phyloP scores from a whole-genome alignment of 2,329 filamentous ascomycete genomes.

The Metarhizium album region DNA sequence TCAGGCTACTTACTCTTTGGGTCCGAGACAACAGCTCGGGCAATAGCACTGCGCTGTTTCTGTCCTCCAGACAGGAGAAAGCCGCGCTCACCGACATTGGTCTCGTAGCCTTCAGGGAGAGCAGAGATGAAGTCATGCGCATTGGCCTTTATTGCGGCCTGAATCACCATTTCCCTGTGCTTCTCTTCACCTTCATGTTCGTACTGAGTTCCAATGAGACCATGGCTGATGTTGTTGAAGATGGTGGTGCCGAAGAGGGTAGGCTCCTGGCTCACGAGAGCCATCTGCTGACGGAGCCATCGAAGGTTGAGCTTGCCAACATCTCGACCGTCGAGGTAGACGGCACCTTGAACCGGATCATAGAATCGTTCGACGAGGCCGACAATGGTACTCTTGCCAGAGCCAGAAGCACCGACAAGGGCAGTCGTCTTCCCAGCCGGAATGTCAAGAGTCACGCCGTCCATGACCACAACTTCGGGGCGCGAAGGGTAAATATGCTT shows the following conservation, averaged over 20 bases:
- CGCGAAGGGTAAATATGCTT: slow-evolving; percentile 93
- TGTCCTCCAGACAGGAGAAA: slow-evolving; percentile 90
- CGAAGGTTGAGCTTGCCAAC: slow-evolving; percentile 72
- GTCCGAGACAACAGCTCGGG: slow-evolving; percentile 79
- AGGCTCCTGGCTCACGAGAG: slow-evolving; percentile 87
- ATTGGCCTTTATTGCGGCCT: slow-evolving; percentile 83
- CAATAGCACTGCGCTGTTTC: slow-evolving; percentile 94
- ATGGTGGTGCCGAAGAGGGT: slow-evolving; percentile 85
- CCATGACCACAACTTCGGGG: slow-evolving; percentile 81
- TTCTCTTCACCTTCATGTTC: slow-evolving; percentile 57
- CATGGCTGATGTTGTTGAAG: slow-evolving; percentile 80
- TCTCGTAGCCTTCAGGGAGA: slow-evolving; percentile 83
- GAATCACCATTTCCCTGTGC: slow-evolving; percentile 59
- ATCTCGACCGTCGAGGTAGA: slow-evolving; percentile 75
- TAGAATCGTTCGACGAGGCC: slow-evolving; percentile 93
- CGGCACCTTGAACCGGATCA: slow-evolving; percentile 67
- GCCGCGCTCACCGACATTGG: slow-evolving; percentile 89
- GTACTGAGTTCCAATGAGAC: slow-evolving; percentile 72
- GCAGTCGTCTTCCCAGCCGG: slow-evolving; percentile 89
- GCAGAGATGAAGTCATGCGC: slow-evolving; percentile 81
- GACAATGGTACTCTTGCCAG: slow-evolving; percentile 89
- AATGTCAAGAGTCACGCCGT: slow-evolving; percentile 67
- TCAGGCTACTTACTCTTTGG: slow-evolving; percentile 52
- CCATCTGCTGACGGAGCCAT: slow-evolving; percentile 87
- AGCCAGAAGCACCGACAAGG: slow-evolving; percentile 86